Conservation (phyloP, 2,329 filamentous ascomycete genomes). For the Fusarium abutilonis region DNA sequence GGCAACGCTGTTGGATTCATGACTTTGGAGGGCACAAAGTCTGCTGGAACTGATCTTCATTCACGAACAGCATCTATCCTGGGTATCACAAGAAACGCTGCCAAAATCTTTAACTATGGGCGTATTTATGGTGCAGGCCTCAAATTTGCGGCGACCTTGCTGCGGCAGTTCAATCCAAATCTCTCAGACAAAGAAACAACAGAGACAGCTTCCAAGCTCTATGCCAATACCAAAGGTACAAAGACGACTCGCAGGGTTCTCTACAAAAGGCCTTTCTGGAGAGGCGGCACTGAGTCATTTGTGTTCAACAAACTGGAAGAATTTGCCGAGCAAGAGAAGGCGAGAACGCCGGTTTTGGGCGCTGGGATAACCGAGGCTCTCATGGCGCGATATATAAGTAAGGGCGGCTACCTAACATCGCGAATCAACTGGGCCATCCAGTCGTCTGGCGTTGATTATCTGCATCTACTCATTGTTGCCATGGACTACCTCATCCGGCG, state of each 20-base stretch:
- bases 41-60: constrained; percentile 91
- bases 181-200: constrained; percentile 82
- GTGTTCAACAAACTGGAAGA: constrained; percentile 99
- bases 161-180: constrained; percentile 91
- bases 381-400: constrained; percentile 86
- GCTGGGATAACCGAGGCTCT: constrained; percentile 96
- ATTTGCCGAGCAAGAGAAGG: constrained; percentile 93
- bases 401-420: constrained; percentile 91
- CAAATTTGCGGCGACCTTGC: constrained; percentile 88
- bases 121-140: constrained; percentile 98
- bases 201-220: constrained; percentile 80
- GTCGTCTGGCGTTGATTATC: constrained; percentile 94
- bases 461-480: constrained; percentile 88
- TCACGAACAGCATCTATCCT: constrained; percentile 92
- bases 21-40: constrained; percentile 96
- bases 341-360: constrained; percentile 89
- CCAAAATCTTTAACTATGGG: constrained; percentile 98
- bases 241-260: constrained; percentile 81
- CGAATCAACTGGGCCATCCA: constrained; percentile 99
- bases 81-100: constrained; percentile 92
- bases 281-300: constrained; percentile 94
- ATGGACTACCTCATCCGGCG: constrained; percentile 94
- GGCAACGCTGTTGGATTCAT: constrained; percentile 99
- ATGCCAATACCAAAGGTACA: constrained; percentile 87
- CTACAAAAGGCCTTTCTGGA: constrained; percentile 84